Evolutionary conservation across 306 rosid species (phyloP).

Genomic region (Malus domestica): DNA sequence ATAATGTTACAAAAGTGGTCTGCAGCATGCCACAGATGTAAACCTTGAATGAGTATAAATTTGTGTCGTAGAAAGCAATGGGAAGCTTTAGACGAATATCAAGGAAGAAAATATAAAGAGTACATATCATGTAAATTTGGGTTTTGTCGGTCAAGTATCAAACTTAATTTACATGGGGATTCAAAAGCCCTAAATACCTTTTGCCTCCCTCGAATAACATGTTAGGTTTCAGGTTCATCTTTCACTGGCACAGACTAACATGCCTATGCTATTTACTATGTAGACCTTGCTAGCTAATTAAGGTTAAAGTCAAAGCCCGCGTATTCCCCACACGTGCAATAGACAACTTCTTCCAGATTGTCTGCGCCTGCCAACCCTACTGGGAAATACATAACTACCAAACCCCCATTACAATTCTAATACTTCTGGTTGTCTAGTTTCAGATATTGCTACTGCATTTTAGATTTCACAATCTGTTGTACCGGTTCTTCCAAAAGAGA

Average conservation of each 20-base stretch:
- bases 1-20: neutral
- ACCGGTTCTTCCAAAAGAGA: neutral
- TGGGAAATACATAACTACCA: neutral
- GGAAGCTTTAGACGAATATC: neutral
- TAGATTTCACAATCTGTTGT: neutral
- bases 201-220: conserved; percentile 18
- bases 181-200: conserved; percentile 27
- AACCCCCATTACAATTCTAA: neutral
- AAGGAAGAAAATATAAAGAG: too few species aligned
- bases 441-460: neutral
- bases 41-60: too few species aligned
- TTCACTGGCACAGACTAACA: conserved; percentile 36
- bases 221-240: conserved; percentile 19
- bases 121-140: too few species aligned
- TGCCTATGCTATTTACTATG: neutral
- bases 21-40: neutral
- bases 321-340: conserved; percentile 41
- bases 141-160: neutral
- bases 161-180: conserved; percentile 26
- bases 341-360: conserved; percentile 22
- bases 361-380: conserved; percentile 25
- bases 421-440: neutral
- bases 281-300: neutral
- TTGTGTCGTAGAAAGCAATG: neutral
- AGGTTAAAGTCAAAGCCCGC: conserved; percentile 21